Base-by-base conservation (phyloP, 2,329 filamentous ascomycete species). In the Coniosporium tulheliwenetii region DNA sequence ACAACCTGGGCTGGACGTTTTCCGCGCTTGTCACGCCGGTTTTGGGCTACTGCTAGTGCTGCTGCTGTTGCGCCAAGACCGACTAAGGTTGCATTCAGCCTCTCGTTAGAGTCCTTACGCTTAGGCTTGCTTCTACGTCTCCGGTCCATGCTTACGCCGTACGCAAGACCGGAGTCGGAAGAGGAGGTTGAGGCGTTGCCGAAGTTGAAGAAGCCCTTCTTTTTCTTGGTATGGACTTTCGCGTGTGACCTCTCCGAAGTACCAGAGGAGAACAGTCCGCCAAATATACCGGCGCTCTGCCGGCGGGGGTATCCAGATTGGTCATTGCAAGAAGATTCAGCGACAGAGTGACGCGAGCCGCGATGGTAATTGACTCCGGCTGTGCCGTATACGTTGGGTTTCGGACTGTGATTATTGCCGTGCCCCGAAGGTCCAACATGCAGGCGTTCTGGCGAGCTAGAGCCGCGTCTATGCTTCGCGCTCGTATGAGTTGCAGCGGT, bases 191-290 rank as follows among this genome's bases (percentile, higher is more conserved):
- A 64, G 4, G 55, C 62, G 46, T 69, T 69, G 38, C 61, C 60
- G 46, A 70, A 68, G 36, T 52, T 64, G 52, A 70, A 70, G 52
- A 70, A 67, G 0, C 65, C 64, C 38, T 56, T 61, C 47, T 60
- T 60, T 48, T 65, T 64, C 19, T 26, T 26, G 47, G 50, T 52
- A 15, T 47, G 47, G 3, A 40, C 40, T 36, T 45, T 40, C 10
- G 45, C 47, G 38, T 50, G 45, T 26, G 19, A 7, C 31, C 48
- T 52, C 32, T 41, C 38, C 5, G 43, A 29, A 26, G 19, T 26
- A n/a, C 44, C 39, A n/a, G 45, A 43, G 16, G 54, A 53, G 44
- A 57, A 57, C 45, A 57, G 53, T 30, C 49, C 47, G 29, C 46
- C 47, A 36, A 56, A 51, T 16, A 53, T 41, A n/a, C 49, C 47